These are phyloP conservation scores for Fusarium phyllophilum DNA, from an alignment of 2,329 filamentous ascomycete species.

Conservation along the genomic window DNA sequence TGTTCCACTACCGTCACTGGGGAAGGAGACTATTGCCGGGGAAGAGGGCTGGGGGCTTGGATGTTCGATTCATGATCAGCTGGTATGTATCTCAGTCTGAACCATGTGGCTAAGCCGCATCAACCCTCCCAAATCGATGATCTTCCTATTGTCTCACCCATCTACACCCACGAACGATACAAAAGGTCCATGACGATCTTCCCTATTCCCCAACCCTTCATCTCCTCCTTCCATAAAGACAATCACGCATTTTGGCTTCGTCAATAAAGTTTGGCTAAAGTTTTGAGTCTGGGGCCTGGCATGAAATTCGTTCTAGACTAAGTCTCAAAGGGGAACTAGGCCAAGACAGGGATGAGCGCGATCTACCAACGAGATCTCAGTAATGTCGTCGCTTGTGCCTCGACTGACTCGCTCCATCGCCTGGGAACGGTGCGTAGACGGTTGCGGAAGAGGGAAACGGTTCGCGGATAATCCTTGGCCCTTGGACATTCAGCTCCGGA, in stretches of 20 bases:
- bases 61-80: neutral
- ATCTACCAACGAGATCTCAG: neutral
- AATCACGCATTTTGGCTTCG: neutral
- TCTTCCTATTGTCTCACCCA: neutral
- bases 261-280: slow-evolving; percentile 17
- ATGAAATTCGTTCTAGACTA: neutral
- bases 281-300: neutral
- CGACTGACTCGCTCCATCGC: neutral
- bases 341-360: neutral
- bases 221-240: neutral
- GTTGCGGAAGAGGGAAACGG: neutral
- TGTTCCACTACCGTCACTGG: neutral
- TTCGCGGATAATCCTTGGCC: neutral
- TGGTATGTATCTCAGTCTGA: neutral
- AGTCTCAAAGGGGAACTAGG: neutral
- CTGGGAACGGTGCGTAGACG: neutral
- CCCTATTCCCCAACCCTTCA: neutral
- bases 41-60: neutral
- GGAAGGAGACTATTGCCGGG: neutral
- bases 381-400: neutral
- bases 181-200: neutral
- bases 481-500: neutral
- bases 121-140: neutral
- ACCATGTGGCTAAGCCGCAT: neutral
- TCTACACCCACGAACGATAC: neutral